Percentiles rank a stretch among this genome's conserved stretches.
Evolutionary conservation across 306 rosid genomes (phyloP).

Genomic region (Glycine tomentella): DNA sequence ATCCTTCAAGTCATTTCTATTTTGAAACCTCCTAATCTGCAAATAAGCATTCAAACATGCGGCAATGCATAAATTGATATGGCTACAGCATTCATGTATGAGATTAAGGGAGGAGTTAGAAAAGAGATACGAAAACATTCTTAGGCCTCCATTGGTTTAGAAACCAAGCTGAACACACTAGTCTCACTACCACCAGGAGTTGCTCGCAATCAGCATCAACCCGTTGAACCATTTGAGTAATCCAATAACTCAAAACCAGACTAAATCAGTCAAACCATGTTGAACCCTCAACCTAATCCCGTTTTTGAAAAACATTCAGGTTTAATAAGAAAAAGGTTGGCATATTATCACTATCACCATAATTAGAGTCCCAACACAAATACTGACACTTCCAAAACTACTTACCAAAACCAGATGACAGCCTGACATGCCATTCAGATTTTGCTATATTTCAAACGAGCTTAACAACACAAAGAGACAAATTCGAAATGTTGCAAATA

Average conservation of each 20-base stretch:
- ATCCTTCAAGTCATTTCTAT: slow-evolving; percentile 18
- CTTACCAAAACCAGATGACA: not conserved
- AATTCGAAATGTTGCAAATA: not conserved
- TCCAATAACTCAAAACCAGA: too few species aligned
- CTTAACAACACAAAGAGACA: not conserved
- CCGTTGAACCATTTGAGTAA: too few species aligned
- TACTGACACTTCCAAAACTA: not conserved
- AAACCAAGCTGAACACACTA: too few species aligned
- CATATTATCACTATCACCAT: slow-evolving; percentile 3
- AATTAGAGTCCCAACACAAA: slow-evolving; percentile 14
- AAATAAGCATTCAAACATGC: slow-evolving; percentile 33
- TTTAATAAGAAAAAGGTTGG: not conserved
- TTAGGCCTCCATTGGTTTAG: too few species aligned
- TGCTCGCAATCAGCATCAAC: too few species aligned
- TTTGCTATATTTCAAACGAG: not conserved
- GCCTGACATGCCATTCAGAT: not conserved
- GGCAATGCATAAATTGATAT: slow-evolving; percentile 11
- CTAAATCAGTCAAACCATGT: slow-evolving; percentile 17
- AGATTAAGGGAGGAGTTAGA: not conserved
- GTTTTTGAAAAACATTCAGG: not conserved
- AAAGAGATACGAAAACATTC: slow-evolving; percentile 1
- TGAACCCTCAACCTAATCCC: not conserved
- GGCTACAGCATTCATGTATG: slow-evolving; percentile 2
- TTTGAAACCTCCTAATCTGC: slow-evolving; percentile 34
- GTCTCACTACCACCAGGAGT: too few species aligned